Evolutionary conservation across 768 basidiomycete species (phyloP).

Genomic region (Trametes maxima): DNA sequence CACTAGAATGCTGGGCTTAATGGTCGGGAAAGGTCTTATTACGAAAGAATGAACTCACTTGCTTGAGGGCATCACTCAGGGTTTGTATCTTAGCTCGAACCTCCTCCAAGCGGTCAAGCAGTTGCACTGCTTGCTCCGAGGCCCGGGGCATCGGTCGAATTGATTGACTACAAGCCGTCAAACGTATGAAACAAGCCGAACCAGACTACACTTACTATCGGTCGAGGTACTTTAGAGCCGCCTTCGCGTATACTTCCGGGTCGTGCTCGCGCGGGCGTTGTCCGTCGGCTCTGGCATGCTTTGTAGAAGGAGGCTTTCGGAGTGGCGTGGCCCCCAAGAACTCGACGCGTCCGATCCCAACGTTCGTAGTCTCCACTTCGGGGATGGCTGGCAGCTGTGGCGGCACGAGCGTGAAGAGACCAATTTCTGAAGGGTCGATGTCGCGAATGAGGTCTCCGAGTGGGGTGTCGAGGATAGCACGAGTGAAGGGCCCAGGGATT

Average conservation of each 20-base stretch:
- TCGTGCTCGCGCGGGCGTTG: slow-evolving; percentile 50
- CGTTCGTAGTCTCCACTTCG: slow-evolving; percentile 32
- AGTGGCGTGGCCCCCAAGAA: slow-evolving; percentile 76
- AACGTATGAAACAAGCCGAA: background rate
- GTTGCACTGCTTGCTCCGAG: slow-evolving; percentile 40
- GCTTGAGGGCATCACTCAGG: slow-evolving; percentile 40
- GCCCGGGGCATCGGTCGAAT: slow-evolving; percentile 54
- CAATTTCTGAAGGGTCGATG: slow-evolving; percentile 74
- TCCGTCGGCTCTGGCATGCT: slow-evolving; percentile 37
- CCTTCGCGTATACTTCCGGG: slow-evolving; percentile 75
- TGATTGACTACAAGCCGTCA: slow-evolving; percentile 37
- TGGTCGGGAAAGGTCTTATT: slow-evolving; percentile 16
- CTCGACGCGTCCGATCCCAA: slow-evolving; percentile 62
- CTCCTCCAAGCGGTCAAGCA: slow-evolving; percentile 43
- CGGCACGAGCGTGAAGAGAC: slow-evolving; percentile 65
- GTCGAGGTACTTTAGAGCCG: slow-evolving; percentile 76
- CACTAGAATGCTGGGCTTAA: slow-evolving; percentile 27
- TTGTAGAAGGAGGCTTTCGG: slow-evolving; percentile 46
- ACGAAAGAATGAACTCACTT: slow-evolving; percentile 37
- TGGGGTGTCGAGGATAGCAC: slow-evolving; percentile 60
- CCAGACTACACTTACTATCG: slow-evolving; percentile 62
- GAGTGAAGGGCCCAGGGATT: slow-evolving; percentile 54
- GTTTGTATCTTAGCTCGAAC: slow-evolving; percentile 40
- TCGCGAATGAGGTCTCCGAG: slow-evolving; percentile 82
- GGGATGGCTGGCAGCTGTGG: slow-evolving; percentile 28